These are phyloP conservation scores for Talaromyces sp. DNA, from an alignment of 2,329 filamentous ascomycete species.

Conservation along the genomic window DNA sequence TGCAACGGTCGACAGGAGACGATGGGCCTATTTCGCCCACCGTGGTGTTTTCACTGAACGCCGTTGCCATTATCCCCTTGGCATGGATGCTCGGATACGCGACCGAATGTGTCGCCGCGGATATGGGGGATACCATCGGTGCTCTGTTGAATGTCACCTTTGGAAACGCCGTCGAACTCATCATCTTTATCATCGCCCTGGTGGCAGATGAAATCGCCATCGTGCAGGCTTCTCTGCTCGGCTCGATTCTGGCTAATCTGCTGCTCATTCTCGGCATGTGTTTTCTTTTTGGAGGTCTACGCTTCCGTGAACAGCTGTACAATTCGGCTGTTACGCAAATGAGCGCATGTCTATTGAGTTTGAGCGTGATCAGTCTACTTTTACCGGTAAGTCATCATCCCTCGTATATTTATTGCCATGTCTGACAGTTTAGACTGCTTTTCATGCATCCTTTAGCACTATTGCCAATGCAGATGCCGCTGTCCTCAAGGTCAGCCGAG, in stretches of 20 bases:
- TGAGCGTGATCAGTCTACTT: constrained; percentile 81
- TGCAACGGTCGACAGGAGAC: constrained; percentile 22
- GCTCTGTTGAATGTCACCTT: constrained; percentile 70
- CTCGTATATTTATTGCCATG: not conserved
- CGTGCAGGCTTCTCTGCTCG: constrained; percentile 79
- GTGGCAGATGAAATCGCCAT: constrained; percentile 77
- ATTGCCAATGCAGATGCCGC: constrained; percentile 59
- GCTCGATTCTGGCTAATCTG: constrained; percentile 80
- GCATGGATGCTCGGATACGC: constrained; percentile 66
- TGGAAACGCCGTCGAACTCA: constrained; percentile 70
- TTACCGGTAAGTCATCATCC: constrained; percentile 59
- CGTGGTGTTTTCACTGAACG: constrained; percentile 67
- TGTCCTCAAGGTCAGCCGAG: constrained; percentile 76
- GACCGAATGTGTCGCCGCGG: constrained; percentile 68
- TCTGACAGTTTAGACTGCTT: constrained; percentile 63
- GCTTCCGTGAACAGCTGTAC: constrained; percentile 84
- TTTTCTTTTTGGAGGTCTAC: constrained; percentile 76
- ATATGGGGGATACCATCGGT: constrained; percentile 66
- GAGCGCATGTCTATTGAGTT: constrained; percentile 81
- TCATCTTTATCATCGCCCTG: constrained; percentile 69
- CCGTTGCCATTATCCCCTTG: constrained; percentile 67
- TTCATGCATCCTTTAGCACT: constrained; percentile 75
- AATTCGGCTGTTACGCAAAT: constrained; percentile 90
- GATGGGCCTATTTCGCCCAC: constrained; percentile 48
- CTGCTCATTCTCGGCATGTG: constrained; percentile 84